These are phyloP conservation scores for Rhodamnia argentea DNA, from an alignment of 345 rosid species.

Conservation along the genomic window DNA sequence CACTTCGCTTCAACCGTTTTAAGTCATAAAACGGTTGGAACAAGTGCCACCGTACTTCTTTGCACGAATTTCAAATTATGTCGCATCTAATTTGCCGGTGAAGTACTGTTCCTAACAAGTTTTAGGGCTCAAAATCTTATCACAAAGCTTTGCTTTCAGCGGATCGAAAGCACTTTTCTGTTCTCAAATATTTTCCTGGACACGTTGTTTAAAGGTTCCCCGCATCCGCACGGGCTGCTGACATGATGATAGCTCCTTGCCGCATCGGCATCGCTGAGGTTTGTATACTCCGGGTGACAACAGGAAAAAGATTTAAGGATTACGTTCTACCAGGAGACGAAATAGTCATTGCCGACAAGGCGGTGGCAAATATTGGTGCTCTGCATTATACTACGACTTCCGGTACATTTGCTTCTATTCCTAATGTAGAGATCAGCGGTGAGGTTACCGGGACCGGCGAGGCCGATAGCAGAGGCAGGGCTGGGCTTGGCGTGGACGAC, in stretches of 20 bases:
- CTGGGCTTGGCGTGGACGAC: constrained; percentile 33
- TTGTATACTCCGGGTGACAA: too few relatives aligned
- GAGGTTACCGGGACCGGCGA: constrained; percentile 26
- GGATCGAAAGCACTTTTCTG: too few relatives aligned
- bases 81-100: neutral
- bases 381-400: neutral
- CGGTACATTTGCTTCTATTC: neutral
- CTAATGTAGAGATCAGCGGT: neutral
- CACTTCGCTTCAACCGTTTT: neutral
- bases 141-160: neutral
- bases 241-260: too few relatives aligned
- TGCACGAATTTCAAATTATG: neutral
- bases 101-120: neutral
- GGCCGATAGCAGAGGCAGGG: constrained; percentile 17
- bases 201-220: too few relatives aligned
- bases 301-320: too few relatives aligned
- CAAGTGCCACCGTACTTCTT: neutral
- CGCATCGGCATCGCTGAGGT: too few relatives aligned
- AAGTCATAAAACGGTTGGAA: neutral
- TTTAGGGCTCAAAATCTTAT: neutral
- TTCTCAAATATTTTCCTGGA: too few relatives aligned
- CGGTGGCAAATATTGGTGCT: neutral
- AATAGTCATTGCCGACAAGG: too few relatives aligned
- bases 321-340: too few relatives aligned
- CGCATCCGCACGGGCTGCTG: too few relatives aligned